Evolutionary conservation across 1,284 basidiomycete genomes (phyloP), one percentile per base, ranked within the genome.

Genomic region (Trametes hirsuta): DNA sequence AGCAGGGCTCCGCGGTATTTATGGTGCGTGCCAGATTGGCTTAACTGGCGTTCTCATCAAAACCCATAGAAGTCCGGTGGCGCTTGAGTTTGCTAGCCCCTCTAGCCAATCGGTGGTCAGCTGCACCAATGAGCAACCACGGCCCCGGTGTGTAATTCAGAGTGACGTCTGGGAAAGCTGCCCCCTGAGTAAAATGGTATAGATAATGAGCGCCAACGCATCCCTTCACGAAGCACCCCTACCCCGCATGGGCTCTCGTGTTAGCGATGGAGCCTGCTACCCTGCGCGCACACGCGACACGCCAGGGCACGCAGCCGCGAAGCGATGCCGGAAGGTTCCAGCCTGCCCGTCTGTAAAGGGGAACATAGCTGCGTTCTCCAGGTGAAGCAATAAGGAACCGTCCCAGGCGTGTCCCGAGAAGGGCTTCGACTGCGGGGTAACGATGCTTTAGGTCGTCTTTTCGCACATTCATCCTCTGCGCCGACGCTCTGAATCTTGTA

Each of bases 401-500:
- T 56, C 52, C 48, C 61, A 47, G 47, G 15, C 30, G 11, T 24
- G 44, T 47, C 55, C 48, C 50, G 56, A 15, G 59, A 59, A 65
- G 53, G 21, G 35, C 25, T 59, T 36, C 37, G 51, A 60, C 48
- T 63, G 53, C 55, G 64, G 50, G 64, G 56, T 53, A 56, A 47
- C 37, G 45, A 57, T 51, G 53, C 55, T 60, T 58, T 44, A 36
- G 59, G 56, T 42, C 47, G 46, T 8, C 37, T 56, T 58, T 65
- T 65, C 64, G 45, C 64, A 63, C 58, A 55, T 62, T 50, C 61
- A 65, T 62, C 49, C 46, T n/a, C 12, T 34, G n/a, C 46, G 39
- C 45, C 44, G 48, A 14, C 22, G 25, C 51, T 54, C 57, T 57
- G 54, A 56, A 53, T 57, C 59, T 59, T 49, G 53, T 52, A 36